Conservation (phyloP, 2,329 filamentous ascomycete species). For the Zarea fungicola region DNA sequence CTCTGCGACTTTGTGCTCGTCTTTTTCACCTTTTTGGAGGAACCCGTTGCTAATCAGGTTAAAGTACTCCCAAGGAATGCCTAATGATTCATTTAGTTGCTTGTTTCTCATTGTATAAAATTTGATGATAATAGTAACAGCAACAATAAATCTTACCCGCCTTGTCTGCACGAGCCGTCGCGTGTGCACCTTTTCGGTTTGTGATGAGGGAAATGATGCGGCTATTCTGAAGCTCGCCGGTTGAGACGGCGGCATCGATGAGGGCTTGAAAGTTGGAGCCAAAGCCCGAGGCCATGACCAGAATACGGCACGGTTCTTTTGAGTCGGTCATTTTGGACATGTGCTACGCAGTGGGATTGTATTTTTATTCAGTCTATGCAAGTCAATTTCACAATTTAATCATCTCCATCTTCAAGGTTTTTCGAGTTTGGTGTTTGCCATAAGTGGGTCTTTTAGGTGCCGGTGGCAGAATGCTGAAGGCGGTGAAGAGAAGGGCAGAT, state of each 20-base stretch:
- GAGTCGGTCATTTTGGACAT: constrained; percentile 5
- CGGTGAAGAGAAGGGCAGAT: no score
- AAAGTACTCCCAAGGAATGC: constrained; percentile 73
- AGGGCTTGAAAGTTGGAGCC: constrained; percentile 78
- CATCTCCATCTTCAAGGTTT: no score
- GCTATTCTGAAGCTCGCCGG: constrained; percentile 34
- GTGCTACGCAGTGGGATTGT: no score
- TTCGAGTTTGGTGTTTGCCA: no score
- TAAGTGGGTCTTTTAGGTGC: no score
- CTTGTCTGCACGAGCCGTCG: constrained; percentile 38
- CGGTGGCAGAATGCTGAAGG: no score
- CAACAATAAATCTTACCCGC: constrained; percentile 26
- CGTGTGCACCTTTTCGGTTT: constrained; percentile 44
- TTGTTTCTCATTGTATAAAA: background rate
- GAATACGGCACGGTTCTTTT: constrained; percentile 42
- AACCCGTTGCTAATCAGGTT: constrained; percentile 72
- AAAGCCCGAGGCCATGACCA: constrained; percentile 67
- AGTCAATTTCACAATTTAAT: no score
- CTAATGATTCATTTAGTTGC: constrained; percentile 17
- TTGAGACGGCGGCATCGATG: constrained; percentile 41
- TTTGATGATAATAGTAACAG: background rate
- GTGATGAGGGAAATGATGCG: constrained; percentile 42
- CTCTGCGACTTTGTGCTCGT: constrained; percentile 46
- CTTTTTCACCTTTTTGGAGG: constrained; percentile 51
- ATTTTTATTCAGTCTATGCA: no score